phyloP scores from a whole-genome alignment of 768 basidiomycete species.

The Agaricus blazei region DNA sequence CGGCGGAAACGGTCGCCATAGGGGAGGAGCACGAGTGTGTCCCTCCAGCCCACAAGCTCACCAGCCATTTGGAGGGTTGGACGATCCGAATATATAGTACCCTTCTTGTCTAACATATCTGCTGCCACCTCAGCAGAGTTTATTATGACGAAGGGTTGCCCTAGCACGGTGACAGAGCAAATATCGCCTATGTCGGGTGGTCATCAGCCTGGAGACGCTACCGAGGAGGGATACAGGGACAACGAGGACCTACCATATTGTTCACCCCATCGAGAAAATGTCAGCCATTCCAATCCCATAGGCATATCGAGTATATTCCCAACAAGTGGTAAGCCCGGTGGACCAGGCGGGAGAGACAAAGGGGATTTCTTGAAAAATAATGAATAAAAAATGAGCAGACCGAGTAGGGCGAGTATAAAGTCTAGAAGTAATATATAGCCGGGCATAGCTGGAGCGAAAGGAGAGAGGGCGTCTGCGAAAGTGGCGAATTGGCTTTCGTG shows the following conservation, averaged over 20 bases:
- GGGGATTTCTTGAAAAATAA: slow-evolving; percentile 19
- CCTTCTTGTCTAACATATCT: slow-evolving; percentile 65
- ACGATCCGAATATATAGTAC: slow-evolving; percentile 64
- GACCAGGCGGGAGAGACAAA: slow-evolving; percentile 43
- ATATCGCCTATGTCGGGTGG: slow-evolving; percentile 43
- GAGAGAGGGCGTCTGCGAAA: slow-evolving; percentile 11
- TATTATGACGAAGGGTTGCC: slow-evolving; percentile 53
- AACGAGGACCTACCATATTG: slow-evolving; percentile 34
- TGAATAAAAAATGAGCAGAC: slow-evolving; percentile 29
- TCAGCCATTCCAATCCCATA: slow-evolving; percentile 42
- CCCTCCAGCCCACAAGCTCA: slow-evolving; percentile 54
- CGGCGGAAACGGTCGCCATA: slow-evolving; percentile 53
- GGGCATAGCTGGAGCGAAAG: slow-evolving; percentile 20
- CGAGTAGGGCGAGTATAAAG: slow-evolving; percentile 26
- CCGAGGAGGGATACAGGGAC: background rate
- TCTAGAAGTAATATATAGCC: slow-evolving; percentile 23
- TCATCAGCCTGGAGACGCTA: background rate
- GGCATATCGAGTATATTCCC: slow-evolving; percentile 55
- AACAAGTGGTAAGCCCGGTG: slow-evolving; percentile 45
- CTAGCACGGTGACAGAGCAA: slow-evolving; percentile 53
- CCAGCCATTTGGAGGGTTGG: slow-evolving; percentile 51
- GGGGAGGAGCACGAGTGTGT: slow-evolving; percentile 49
- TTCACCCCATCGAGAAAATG: slow-evolving; percentile 48
- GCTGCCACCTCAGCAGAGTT: slow-evolving; percentile 45
- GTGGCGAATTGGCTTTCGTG: background rate